Evolutionary conservation across 116 monocot genomes (phyloP), one percentile per base, ranked within the genome.

Genomic region (Dioscorea cayenensis): DNA sequence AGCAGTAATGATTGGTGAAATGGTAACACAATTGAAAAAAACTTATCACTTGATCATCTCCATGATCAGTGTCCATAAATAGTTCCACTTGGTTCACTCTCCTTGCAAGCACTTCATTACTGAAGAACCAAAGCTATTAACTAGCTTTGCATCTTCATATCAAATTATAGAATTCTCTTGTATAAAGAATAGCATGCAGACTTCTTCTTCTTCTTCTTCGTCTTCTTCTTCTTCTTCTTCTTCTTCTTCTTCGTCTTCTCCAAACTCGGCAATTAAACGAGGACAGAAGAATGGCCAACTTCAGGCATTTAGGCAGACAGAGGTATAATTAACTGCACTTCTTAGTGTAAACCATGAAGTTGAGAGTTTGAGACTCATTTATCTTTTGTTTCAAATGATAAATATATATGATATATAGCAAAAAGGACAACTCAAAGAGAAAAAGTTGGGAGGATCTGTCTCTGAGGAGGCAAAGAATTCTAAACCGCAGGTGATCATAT

Each of bases 401-500:
- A 25, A 25, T 25, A 25, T 25, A 25, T 25, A 25, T 25, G 25
- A 32, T 32, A 43, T 43, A 43, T 43, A 87, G 87, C 73, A 81
- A 51, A 52, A 71, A 66, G 73, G 78, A 71, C 82, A 73, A n/a
- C 75, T 43, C 35, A 85, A 83, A 60, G 89, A 77, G 73, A 85
- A 78, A 78, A 74, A 37, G 70, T 81, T 58, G 72, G 28, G 28
- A 78, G 74, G 67, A 78, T 27, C 52, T n/a, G 50, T 43, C 9
- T 58, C 71, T 21, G 60, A 78, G 37, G 81, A 81, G 37, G 37
- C 32, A 11, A 71, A 60, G 19, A 35, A 73, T 67, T 52, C 77
- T 27, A 84, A 77, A 65, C 59, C 79, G 36, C 86, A 86, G 76
- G 82, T 79, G 28, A 51, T 64, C 14, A 2, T 3, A 18, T 17